Evolutionary conservation across 331 rosid species (phyloP).

Genomic region (Pyrus hybrid): DNA sequence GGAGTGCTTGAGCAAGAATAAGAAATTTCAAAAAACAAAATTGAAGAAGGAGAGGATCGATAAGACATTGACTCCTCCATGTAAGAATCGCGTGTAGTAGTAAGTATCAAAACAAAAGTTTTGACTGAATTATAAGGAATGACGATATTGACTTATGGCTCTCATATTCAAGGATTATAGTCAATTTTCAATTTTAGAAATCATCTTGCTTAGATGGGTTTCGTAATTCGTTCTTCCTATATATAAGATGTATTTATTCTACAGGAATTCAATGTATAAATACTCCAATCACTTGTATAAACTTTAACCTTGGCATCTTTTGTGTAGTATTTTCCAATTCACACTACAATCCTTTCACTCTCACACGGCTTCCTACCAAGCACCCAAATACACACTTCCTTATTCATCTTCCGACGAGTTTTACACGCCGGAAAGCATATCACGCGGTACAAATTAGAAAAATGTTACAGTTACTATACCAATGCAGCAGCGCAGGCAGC

Average conservation of each 20-base stretch:
- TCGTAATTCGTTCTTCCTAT: too few species aligned
- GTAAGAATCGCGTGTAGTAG: too few species aligned
- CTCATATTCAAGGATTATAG: too few species aligned
- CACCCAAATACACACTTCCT: neutral
- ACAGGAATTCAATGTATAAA: neutral
- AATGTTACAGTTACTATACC: too few species aligned
- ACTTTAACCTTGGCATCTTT: neutral
- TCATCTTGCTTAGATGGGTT: too few species aligned
- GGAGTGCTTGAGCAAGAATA: too few species aligned
- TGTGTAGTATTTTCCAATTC: neutral
- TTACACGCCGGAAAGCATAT: neutral
- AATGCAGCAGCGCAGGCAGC: neutral
- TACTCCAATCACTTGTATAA: neutral
- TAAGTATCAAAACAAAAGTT: too few species aligned
- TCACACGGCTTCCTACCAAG: neutral
- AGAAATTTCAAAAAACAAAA: too few species aligned
- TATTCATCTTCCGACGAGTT: neutral
- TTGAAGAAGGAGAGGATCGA: too few species aligned
- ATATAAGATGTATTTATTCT: neutral
- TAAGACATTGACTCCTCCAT: too few species aligned
- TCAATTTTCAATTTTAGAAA: neutral
- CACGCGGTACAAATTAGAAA: neutral
- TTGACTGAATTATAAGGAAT: too few species aligned
- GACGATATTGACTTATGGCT: too few species aligned
- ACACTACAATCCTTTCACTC: neutral